Conservation (phyloP, 495 filamentous ascomycete genomes). For the Xylaria intraflava region DNA sequence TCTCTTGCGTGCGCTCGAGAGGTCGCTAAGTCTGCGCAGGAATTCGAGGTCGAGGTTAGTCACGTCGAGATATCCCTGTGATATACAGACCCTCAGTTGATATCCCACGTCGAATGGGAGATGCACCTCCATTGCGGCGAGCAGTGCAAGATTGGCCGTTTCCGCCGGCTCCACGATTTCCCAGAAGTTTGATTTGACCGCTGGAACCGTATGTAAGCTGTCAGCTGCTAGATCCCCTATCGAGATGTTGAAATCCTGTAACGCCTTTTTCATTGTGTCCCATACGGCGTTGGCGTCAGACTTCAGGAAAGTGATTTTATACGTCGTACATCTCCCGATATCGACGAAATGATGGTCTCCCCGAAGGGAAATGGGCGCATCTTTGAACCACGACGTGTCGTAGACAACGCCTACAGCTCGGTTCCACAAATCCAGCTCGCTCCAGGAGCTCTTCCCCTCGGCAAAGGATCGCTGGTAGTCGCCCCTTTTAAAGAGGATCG, state of each 20-base stretch:
- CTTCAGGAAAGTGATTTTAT: constrained; percentile 46
- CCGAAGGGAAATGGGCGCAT: constrained; percentile 46
- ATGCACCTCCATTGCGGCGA: constrained; percentile 28
- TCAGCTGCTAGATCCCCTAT: constrained; percentile 30
- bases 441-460: constrained; percentile 50
- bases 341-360: constrained; percentile 59
- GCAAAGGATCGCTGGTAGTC: constrained; percentile 38
- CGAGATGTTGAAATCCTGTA: constrained; percentile 70
- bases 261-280: constrained; percentile 40
- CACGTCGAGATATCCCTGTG: constrained; percentile 71
- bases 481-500: constrained; percentile 54
- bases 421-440: constrained; percentile 62
- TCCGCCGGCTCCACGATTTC: constrained; percentile 45
- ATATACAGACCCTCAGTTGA: constrained; percentile 88
- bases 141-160: constrained; percentile 31
- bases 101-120: constrained; percentile 74
- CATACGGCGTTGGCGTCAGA: constrained; percentile 27
- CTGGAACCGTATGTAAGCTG: constrained; percentile 16
- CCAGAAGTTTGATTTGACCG: constrained; percentile 41
- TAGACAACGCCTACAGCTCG: constrained; percentile 65
- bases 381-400: constrained; percentile 33
- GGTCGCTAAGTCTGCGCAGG: constrained; percentile 48
- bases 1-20: constrained; percentile 25
- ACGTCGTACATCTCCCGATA: constrained; percentile 72
- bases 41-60: constrained; percentile 63